Evolutionary conservation across 2,329 filamentous ascomycete species (phyloP), one percentile per base, ranked within the genome.

Genomic region (Fulvia fulva): DNA sequence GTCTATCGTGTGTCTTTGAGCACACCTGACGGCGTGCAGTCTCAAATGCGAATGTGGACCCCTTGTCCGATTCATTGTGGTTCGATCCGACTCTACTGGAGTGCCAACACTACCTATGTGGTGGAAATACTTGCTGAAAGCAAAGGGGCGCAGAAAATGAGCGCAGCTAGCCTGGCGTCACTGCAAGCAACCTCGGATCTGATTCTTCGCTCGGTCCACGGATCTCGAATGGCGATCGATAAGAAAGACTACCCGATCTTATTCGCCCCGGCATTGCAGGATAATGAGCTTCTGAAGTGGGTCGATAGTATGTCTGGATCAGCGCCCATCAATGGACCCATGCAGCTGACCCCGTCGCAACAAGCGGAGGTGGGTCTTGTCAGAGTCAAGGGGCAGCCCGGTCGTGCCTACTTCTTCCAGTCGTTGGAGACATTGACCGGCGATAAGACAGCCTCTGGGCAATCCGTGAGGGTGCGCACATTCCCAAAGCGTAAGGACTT

Each of bases 401-500:
- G 59, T 11, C 57, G 63, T 26, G 49, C 59, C 4, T 67, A 62
- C 47, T 47, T 70, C 11, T 47, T 68, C 8, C 49, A 62, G 22
- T 53, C 34, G 16, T 41, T 58, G 12, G 51, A 55, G 14, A 43
- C 25, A 16, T 34, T 49, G 26, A 47, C 28, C 22, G 28, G 21
- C 6, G 11, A 46, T 4, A 14, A 5, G 5, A 16, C 34, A 16
- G 16, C 12, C n/a, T 5, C 11, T 5, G 34, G 14, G 5, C 34
- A 5, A 14, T 37, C 34, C 34, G 6, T 61, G 23, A 14, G 59
- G 12, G 55, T 66, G 26, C 63, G 14, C 16, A 54, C 28, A 44
- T 83, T 83, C 70, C 80, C 84, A 0, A 81, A 78, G 56, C 78
- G 84, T 45, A 75, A 76, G 2, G 85, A 89, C 65, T 85, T 87